Base-by-base conservation (phyloP, 2,329 filamentous ascomycete genomes). In the Hymenoscyphus albidus region DNA sequence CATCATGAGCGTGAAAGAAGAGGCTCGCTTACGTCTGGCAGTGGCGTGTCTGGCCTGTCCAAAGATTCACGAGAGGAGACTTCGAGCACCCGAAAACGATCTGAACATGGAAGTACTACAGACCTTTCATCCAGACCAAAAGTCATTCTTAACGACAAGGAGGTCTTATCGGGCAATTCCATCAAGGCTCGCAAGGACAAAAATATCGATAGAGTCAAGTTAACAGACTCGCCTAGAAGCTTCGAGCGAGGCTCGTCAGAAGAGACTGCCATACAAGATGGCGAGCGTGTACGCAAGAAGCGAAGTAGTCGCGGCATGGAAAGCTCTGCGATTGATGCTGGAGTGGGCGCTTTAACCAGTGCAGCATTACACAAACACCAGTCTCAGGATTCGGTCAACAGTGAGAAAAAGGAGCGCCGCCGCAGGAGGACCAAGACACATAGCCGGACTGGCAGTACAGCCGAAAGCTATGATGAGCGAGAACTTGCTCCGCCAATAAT, bases 401-500 rank as follows among this genome's bases (percentile, higher is more conserved):
- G 79, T 56, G 48, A 54, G 48, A 77, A 78, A 57, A 77, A 79
- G 58, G 76, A 80, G 64, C 76, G 78, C 39, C 75, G 76, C 44
- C 74, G 78, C 59, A 72, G 74, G 12, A 75, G 75, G 56, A 79
- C 78, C 0, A 76, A 80, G 67, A 77, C 82, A 65, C 80, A 81
- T 58, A 87, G 77, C 68, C 77, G 83, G 51, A 72, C 74, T 61
- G 72, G 72, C 32, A 78, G 77, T 58, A 80, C 80, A 65, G 74
- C 75, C 0, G 82, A 85, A 13, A 82, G 83, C 12, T 81, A 82
- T 48, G 83, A 84, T 5, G 80, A 76, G 69, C 82, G 86, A 61
- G 80, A 87, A 59, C 85, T 91, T 13, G 76, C 78, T 5, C 89
- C 93, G 6, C 91, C 91, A 5, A 92, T 97, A 5, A 92, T 97